phyloP scores from a whole-genome alignment of 2,329 filamentous ascomycete species.

The Colletotrichum tofieldiae region DNA sequence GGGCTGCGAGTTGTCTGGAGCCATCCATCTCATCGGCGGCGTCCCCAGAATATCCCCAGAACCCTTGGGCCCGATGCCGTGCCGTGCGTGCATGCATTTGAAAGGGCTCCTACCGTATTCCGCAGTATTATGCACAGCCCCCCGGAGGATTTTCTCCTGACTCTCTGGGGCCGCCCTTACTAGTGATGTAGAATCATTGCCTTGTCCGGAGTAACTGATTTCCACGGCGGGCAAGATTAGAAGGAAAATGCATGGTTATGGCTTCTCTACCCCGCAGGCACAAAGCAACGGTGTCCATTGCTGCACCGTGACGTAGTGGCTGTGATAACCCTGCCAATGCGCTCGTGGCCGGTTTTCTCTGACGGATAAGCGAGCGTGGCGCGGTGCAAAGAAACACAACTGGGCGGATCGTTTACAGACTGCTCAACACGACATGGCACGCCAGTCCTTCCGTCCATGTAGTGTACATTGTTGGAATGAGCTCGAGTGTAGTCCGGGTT shows the following conservation, averaged over 20 bases:
- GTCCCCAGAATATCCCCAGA: not conserved
- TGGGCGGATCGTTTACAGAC: not conserved
- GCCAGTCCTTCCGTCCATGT: not conserved
- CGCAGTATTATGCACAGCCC: not conserved
- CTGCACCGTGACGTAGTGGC: slow-evolving; percentile 33
- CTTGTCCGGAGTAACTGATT: not conserved
- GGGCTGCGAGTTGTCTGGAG: not conserved
- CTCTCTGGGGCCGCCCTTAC: not conserved
- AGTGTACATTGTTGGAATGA: no score
- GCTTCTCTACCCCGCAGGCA: slow-evolving; percentile 9
- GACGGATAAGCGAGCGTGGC: slow-evolving; percentile 18
- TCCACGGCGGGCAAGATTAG: not conserved
- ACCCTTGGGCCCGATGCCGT: not conserved
- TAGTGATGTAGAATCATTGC: not conserved
- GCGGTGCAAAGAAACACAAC: slow-evolving; percentile 3
- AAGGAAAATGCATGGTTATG: not conserved
- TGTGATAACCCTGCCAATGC: not conserved
- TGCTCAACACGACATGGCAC: not conserved
- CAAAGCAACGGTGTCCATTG: not conserved
- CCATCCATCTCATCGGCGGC: slow-evolving; percentile 15
- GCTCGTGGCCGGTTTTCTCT: not conserved
- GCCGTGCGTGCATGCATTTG: slow-evolving; percentile 4
- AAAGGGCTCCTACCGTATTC: not conserved
- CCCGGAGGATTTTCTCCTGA: slow-evolving; percentile 33
- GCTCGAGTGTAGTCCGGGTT: no score